Conservation (phyloP, 2,329 filamentous ascomycete species). For the Neocatenulostroma microsporum region DNA sequence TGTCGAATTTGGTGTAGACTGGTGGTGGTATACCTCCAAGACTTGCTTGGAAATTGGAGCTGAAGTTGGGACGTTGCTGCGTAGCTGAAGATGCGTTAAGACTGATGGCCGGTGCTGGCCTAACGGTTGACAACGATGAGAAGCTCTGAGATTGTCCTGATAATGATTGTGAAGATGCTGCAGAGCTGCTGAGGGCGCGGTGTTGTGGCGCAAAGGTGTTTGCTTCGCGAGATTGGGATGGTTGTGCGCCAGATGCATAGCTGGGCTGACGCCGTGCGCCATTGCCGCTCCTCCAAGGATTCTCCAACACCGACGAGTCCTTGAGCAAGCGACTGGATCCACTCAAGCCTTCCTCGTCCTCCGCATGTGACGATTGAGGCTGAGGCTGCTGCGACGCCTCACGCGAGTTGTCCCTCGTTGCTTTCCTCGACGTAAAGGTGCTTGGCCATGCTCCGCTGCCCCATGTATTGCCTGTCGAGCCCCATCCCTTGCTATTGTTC, state of each 20-base stretch:
- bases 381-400: slow-evolving; percentile 16
- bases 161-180: background rate
- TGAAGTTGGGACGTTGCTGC: slow-evolving; percentile 18
- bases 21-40: slow-evolving; percentile 21
- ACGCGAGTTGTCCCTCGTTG: slow-evolving; percentile 20
- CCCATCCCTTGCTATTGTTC: slow-evolving; percentile 14
- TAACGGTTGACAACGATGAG: no score
- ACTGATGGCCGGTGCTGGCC: background rate
- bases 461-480: slow-evolving; percentile 26
- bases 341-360: slow-evolving; percentile 48
- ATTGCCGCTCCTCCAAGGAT: slow-evolving; percentile 31
- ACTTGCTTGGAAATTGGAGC: slow-evolving; percentile 13
- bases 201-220: slow-evolving; percentile 6
- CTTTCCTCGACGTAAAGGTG: slow-evolving; percentile 13
- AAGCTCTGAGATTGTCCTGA: background rate
- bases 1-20: slow-evolving; percentile 30
- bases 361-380: slow-evolving; percentile 13
- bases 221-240: no score
- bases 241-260: no score
- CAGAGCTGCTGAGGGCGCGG: slow-evolving; percentile 4
- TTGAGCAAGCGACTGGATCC: slow-evolving; percentile 63
- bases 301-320: slow-evolving; percentile 57
- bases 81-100: slow-evolving; percentile 19
- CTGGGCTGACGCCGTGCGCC: slow-evolving; percentile 29
- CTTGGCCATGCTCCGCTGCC: slow-evolving; percentile 16